phyloP scores from a whole-genome alignment of 176 grass and related monocot genomes.

The Cenchrus purpureus region DNA sequence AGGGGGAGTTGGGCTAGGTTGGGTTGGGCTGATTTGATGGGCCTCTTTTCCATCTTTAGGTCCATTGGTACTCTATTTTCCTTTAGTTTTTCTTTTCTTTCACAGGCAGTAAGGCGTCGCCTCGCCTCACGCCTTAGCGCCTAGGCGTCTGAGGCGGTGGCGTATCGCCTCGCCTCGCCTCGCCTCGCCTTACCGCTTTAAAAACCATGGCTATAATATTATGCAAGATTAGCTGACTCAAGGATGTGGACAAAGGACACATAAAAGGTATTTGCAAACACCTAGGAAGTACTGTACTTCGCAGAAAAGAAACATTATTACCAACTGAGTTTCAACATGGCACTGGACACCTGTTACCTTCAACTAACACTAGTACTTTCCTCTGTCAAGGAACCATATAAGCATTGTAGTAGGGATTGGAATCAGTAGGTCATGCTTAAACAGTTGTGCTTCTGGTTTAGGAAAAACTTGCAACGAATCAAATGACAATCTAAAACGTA shows the following conservation, averaged over 20 bases:
- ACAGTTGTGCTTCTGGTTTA: background rate
- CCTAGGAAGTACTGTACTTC: slow-evolving; percentile 14
- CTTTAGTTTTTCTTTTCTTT: too few relatives aligned
- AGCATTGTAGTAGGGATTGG: background rate
- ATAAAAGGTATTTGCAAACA: slow-evolving; percentile 18
- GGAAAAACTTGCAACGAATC: background rate
- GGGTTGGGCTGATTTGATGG: too few relatives aligned
- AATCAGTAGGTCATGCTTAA: slow-evolving; percentile 7
- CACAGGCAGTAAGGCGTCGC: too few relatives aligned
- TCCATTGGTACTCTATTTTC: too few relatives aligned
- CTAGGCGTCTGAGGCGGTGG: too few relatives aligned
- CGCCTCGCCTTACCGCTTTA: too few relatives aligned
- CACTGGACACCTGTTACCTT: background rate
- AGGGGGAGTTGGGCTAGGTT: too few relatives aligned
- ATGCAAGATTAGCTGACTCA: background rate
- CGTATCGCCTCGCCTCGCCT: too few relatives aligned
- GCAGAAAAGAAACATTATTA: background rate
- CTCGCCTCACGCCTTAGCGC: too few relatives aligned
- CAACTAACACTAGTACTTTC: background rate
- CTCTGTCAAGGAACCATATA: background rate
- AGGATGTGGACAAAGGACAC: background rate
- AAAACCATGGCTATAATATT: slow-evolving; percentile 14
- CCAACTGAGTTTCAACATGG: background rate
- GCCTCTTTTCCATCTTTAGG: too few relatives aligned
- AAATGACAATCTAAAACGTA: background rate